Evolutionary conservation across 176 grass and related monocot species (phyloP).

Genomic region (Stipa capillata): DNA sequence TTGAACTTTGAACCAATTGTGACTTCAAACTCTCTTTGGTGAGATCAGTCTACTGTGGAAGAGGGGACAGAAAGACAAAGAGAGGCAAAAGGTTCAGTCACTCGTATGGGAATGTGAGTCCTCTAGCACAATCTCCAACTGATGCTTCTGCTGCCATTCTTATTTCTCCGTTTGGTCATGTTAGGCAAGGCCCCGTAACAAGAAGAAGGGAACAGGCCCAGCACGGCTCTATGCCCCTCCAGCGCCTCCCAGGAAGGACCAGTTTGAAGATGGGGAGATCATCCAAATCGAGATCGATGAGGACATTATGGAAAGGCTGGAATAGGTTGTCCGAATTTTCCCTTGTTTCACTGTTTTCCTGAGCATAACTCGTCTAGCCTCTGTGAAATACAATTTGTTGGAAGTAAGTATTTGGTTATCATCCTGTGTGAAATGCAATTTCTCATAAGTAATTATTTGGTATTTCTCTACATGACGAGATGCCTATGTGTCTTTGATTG

Average conservation of each 20-base stretch:
- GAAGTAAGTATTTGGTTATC: slow-evolving; percentile 15
- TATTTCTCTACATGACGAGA: background rate
- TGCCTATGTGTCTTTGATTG: background rate
- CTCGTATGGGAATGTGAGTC: slow-evolving; percentile 65
- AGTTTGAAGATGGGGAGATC: slow-evolving; percentile 61
- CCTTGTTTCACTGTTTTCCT: background rate
- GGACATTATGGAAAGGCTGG: slow-evolving; percentile 51
- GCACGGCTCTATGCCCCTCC: slow-evolving; percentile 36
- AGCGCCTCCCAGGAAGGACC: slow-evolving; percentile 55
- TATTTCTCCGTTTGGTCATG: background rate
- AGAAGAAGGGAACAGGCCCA: slow-evolving; percentile 71
- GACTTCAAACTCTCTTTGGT: background rate
- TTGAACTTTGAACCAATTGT: background rate
- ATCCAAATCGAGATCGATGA: slow-evolving; percentile 55
- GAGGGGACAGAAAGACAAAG: slow-evolving; percentile 69
- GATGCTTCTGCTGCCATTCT: background rate
- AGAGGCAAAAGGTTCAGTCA: slow-evolving; percentile 78
- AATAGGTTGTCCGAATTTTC: slow-evolving; percentile 28
- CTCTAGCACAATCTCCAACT: background rate
- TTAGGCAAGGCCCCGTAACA: slow-evolving; percentile 54
- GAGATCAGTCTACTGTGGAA: slow-evolving; percentile 58
- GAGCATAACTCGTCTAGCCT: slow-evolving; percentile 1
- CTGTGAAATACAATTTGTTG: background rate
- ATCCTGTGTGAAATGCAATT: background rate
- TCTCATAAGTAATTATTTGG: slow-evolving; percentile 4